phyloP scores from a whole-genome alignment of 2,329 filamentous ascomycete genomes.

The Ceratocystis huliohia region DNA sequence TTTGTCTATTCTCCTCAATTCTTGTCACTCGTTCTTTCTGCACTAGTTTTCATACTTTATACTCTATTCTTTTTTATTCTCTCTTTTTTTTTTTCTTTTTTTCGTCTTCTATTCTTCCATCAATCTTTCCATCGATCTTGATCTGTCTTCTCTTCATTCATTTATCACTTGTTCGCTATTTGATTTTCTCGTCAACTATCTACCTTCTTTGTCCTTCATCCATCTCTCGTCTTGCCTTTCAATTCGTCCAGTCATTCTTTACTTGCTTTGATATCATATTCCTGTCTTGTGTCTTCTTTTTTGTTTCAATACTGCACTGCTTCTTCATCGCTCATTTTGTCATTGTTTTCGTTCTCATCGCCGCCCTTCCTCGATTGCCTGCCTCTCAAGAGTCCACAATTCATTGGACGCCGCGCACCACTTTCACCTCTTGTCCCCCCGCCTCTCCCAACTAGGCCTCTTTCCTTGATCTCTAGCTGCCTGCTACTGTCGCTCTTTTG shows the following conservation, averaged over 20 bases:
- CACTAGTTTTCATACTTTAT: neutral
- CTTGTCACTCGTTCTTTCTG: slow-evolving; percentile 3
- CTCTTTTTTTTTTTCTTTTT: slow-evolving; percentile 6
- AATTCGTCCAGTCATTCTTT: slow-evolving; percentile 2
- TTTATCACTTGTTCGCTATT: too few species aligned
- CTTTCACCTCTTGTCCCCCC: neutral
- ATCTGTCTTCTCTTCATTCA: too few species aligned
- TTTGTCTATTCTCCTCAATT: slow-evolving; percentile 1
- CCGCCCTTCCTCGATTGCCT: neutral
- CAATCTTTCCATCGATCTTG: too few species aligned
- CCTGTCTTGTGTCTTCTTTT: neutral
- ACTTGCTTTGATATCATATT: slow-evolving; percentile 1
- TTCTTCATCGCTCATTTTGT: neutral
- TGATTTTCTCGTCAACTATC: neutral
- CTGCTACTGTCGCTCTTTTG: too few species aligned
- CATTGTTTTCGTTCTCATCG: neutral
- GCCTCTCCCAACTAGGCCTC: too few species aligned
- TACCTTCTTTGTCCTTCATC: slow-evolving; percentile 7
- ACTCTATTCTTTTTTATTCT: neutral
- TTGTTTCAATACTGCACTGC: neutral
- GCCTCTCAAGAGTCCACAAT: neutral
- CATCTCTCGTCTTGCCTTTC: neutral
- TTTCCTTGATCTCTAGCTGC: too few species aligned
- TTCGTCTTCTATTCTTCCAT: neutral
- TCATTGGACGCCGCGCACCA: neutral